Conservation (phyloP, 2,329 filamentous ascomycete genomes). For the Fusarium nanum region DNA sequence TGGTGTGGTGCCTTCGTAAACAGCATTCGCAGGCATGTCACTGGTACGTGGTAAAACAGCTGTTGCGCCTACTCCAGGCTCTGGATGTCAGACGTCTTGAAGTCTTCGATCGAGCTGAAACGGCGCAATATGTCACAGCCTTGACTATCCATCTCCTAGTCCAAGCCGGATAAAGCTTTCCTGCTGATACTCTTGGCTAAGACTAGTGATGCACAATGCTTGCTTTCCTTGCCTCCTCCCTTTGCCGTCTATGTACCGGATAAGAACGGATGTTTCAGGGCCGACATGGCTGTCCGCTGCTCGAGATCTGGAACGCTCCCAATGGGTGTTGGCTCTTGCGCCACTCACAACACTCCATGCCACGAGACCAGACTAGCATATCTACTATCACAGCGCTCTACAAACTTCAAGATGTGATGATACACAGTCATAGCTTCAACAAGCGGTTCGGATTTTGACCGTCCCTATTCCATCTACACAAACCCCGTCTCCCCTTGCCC, state of each 20-base stretch:
- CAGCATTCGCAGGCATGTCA: background rate
- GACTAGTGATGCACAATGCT: background rate
- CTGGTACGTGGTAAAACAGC: background rate
- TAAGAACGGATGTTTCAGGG: slow-evolving; percentile 15
- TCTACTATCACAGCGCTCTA: rapidly evolving
- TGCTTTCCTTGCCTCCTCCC: background rate
- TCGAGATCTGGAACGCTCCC: background rate
- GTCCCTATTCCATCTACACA: background rate
- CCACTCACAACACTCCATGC: background rate
- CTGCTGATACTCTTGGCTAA: background rate
- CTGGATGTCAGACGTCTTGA: background rate
- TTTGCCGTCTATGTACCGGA: background rate
- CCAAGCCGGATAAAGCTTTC: background rate
- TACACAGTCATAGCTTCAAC: background rate
- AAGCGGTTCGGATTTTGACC: background rate
- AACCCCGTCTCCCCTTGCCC: slow-evolving; percentile 2
- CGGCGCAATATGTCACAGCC: background rate
- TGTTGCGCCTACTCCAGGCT: background rate
- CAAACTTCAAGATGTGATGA: background rate
- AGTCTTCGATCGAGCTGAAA: background rate
- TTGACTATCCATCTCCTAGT: background rate
- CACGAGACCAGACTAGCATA: background rate
- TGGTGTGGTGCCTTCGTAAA: background rate
- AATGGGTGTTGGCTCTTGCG: background rate
- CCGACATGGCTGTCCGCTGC: background rate